phyloP scores from a whole-genome alignment of 129 eudicot genomes.

The Helianthus tuberosus region DNA sequence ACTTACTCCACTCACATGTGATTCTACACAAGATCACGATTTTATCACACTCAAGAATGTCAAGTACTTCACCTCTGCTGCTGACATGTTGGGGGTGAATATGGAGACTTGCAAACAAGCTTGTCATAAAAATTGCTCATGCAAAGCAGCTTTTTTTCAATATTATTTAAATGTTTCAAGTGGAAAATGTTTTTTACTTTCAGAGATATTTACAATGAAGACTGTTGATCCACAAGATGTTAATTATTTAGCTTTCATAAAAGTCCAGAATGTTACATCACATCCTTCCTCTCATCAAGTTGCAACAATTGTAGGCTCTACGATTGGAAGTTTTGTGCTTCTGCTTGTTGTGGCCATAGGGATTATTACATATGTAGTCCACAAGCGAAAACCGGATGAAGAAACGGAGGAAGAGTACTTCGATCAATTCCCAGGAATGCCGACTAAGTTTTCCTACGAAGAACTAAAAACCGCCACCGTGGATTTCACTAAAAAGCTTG shows the following conservation, averaged over 20 bases:
- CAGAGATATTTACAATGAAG: conserved; percentile 34
- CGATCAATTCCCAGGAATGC: conserved; percentile 28
- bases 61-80: conserved; percentile 9
- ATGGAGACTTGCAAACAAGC: conserved; percentile 40
- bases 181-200: conserved; percentile 22
- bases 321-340: background rate
- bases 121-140: conserved; percentile 37
- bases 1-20: conserved; percentile 22
- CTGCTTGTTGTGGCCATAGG: background rate
- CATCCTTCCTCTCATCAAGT: background rate
- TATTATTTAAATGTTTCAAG: background rate
- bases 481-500: conserved; percentile 28
- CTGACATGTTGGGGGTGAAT: background rate
- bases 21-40: conserved; percentile 10
- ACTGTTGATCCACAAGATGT: background rate
- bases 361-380: background rate
- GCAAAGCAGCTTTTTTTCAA: conserved; percentile 41
- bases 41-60: conserved; percentile 21
- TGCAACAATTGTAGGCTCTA: background rate
- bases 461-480: conserved; percentile 21
- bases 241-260: conserved; percentile 25
- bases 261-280: conserved; percentile 20
- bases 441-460: conserved; percentile 27
- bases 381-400: background rate
- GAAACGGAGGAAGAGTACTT: conserved; percentile 16